Percentiles rank a stretch among this genome's conserved stretches.
phyloP scores from a whole-genome alignment of 2,329 filamentous ascomycete species.

The Xylaria sp. region DNA sequence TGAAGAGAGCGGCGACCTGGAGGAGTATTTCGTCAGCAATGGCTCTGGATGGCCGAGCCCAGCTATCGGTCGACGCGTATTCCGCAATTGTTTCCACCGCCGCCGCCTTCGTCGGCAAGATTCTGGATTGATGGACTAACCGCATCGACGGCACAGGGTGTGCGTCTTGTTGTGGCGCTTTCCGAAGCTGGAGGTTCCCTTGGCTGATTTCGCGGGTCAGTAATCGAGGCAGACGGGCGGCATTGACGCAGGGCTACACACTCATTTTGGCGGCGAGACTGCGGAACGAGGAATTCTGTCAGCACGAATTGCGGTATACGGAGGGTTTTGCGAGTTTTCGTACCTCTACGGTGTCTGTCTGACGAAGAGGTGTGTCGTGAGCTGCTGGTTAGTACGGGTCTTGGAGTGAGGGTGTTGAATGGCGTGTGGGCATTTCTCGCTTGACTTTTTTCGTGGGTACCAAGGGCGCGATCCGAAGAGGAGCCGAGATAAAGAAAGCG shows the following conservation, averaged over 20 bases:
- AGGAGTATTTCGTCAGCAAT: conserved; percentile 13
- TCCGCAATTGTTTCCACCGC: conserved; percentile 10
- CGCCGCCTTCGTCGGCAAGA: not conserved
- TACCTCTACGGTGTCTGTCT: conserved; percentile 39
- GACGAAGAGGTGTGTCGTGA: conserved; percentile 32
- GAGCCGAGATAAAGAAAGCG: conserved; percentile 31
- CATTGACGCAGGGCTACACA: conserved; percentile 34
- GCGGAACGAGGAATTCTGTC: conserved; percentile 15
- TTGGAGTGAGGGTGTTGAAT: conserved; percentile 28
- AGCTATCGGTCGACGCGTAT: conserved; percentile 1
- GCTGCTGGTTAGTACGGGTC: conserved; percentile 33
- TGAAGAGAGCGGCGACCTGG: conserved; percentile 94
- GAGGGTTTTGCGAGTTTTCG: not conserved
- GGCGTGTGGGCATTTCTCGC: conserved; percentile 37
- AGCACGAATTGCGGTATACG: conserved; percentile 17
- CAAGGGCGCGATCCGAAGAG: conserved; percentile 37
- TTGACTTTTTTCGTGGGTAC: conserved; percentile 39
- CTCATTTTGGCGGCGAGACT: conserved; percentile 45
- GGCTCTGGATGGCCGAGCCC: not conserved
- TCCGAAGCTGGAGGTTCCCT: conserved; percentile 47
- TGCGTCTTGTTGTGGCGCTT: conserved; percentile 96
- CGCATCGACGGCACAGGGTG: conserved; percentile 97
- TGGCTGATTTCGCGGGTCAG: conserved; percentile 42
- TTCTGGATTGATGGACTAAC: conserved; percentile 61
- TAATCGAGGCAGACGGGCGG: conserved; percentile 25